Base-by-base conservation (phyloP, 805 yeast genomes). In the Candida vartiovaarae region DNA sequence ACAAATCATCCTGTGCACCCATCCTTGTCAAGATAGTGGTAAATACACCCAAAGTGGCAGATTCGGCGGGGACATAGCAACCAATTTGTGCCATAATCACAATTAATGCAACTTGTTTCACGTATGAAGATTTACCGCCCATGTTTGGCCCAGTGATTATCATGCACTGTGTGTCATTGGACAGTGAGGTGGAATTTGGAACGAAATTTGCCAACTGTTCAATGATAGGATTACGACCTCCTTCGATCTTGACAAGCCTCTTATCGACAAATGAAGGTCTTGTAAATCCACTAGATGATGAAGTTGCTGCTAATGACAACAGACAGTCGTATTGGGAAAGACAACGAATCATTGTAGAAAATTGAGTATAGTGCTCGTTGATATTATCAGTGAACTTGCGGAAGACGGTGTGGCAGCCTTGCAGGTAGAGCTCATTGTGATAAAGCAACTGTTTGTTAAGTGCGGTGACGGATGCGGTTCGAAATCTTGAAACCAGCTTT, bases 1-100 rank as follows among this genome's bases (percentile, higher is more conserved):
- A 72, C 62, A 93, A 95, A 3, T 96, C 90, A 62, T 93, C 99
- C 8, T 96, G 93, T 3, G 99, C 97, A 6, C 99, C 99, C 39
- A 93, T 96, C 56, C 99, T 78, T 4, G 98, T 95, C 46, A 91
- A 72, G 4, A 93, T 83, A 2, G 96, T 86, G 62, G 89, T 96
- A 50, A 90, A 88, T 5, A 93, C 68, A 9, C 88, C 81, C 24
- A 93, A 60, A 53, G 84, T 87, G 0, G 96, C 90, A 27, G 71
- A 77, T 31, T 69, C 74, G 41, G 85, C 84, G 1, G 99, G 99
- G 26, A 90, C 78, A 59, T 82, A 90, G 45, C 93, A 82, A 2
- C 97, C 97, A 31, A 86, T 75, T 61, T 89, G 96, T 23, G 86
- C 86, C 85, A 89, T 74, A 40, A 89, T 68, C 2, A 90, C 81